Evolutionary conservation across 2,329 filamentous ascomycete genomes (phyloP).

Genomic region (Aspergillus amoenus): DNA sequence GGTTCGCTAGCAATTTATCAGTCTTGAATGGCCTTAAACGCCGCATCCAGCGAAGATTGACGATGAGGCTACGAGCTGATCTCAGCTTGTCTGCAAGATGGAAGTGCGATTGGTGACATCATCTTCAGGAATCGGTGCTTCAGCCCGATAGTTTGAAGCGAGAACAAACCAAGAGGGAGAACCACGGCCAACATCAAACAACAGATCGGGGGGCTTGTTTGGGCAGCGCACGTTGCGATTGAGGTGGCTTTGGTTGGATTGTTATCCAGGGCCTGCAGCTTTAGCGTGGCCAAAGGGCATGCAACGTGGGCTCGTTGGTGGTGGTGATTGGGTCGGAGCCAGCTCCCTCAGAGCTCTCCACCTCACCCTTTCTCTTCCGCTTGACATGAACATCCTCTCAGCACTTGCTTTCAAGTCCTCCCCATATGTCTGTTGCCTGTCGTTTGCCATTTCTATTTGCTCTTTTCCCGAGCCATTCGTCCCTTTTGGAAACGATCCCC

Average conservation of each 20-base stretch:
- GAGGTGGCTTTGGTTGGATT: conserved; percentile 10
- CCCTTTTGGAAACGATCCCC: conserved; percentile 4
- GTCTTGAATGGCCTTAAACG: background rate
- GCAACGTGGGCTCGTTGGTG: conserved; percentile 19
- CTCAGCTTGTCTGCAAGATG: background rate
- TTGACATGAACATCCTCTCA: conserved; percentile 8
- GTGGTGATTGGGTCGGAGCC: conserved; percentile 18
- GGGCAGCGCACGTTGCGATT: conserved; percentile 11
- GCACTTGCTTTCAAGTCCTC: background rate
- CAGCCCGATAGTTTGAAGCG: background rate
- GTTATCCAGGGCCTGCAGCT: conserved; percentile 3
- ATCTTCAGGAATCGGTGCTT: background rate
- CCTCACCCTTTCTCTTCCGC: conserved; percentile 8
- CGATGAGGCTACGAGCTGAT: background rate
- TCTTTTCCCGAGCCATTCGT: background rate
- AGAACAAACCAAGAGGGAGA: background rate
- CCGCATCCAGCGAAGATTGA: background rate
- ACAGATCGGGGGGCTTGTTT: background rate
- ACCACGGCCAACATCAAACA: conserved; percentile 2
- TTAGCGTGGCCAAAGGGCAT: conserved; percentile 1
- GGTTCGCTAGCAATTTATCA: background rate
- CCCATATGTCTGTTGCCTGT: conserved; percentile 1
- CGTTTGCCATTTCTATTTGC: conserved; percentile 4
- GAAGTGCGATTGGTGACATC: background rate
- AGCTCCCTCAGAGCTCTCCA: conserved; percentile 21